Evolutionary conservation across 164 flowering plant genomes (phyloP).

Genomic region (Vitis cinerea): DNA sequence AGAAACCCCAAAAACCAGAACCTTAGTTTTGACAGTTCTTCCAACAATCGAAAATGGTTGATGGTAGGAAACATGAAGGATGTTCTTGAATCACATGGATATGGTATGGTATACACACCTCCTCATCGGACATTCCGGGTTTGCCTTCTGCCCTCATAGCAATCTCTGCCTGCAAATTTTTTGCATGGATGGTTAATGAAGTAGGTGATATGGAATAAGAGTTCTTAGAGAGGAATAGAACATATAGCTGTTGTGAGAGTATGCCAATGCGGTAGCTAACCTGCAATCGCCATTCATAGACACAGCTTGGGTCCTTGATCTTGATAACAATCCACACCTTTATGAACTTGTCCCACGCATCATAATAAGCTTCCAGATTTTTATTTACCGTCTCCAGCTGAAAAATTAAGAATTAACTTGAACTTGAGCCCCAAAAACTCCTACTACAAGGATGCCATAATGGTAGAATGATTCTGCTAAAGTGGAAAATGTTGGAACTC

Average conservation of each 20-base stretch:
- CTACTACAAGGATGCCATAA: not conserved
- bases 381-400: slow-evolving; percentile 82
- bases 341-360: slow-evolving; percentile 91
- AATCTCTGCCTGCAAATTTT: slow-evolving; percentile 60
- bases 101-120: slow-evolving; percentile 40
- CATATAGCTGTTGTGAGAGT: too few species aligned
- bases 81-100: not conserved
- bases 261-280: slow-evolving; percentile 25
- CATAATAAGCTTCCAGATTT: slow-evolving; percentile 83
- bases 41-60: not conserved
- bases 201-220: not conserved
- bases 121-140: slow-evolving; percentile 88
- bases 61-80: not conserved
- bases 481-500: not conserved
- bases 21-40: not conserved
- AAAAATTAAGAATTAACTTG: slow-evolving; percentile 7
- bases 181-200: too few species aligned
- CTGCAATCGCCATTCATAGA: slow-evolving; percentile 95
- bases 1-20: not conserved
- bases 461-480: not conserved
- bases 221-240: not conserved
- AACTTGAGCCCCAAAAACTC: not conserved
- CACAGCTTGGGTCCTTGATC: slow-evolving; percentile 81
- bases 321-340: slow-evolving; percentile 88
- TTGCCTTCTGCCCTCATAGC: slow-evolving; percentile 90